Evolutionary conservation across 208 protist genomes (phyloP), one percentile per base, ranked within the genome.

Genomic region (Crithidia mellificae): DNA sequence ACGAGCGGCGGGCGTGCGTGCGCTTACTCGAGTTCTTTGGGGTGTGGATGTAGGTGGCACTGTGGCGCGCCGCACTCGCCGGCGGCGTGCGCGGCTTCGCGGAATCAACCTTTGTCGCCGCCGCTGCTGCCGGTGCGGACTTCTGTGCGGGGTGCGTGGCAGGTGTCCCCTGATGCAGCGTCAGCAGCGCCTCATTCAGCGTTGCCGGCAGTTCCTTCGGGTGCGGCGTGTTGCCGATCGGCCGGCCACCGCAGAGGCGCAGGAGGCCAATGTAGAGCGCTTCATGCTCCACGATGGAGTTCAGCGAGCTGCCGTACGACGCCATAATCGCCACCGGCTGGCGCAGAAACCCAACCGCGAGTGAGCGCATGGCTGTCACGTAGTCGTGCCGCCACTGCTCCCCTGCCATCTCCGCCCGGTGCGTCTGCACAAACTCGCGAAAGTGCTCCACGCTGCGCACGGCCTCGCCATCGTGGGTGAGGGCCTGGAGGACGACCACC

Each of bases 241-340:
- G 49, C 27, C 74, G 63, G 7, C 58, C 64, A n/a, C 68, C 68
- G 44, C 73, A 61, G 22, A 57, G 4, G 8, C 74, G 66, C 29
- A 84, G 64, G 63, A 84, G 59, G 1, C 51, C 73, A 2, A 74
- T n/a, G 62, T 77, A 72, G 12, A 75, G 57, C 0, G 62, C 51
- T 56, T 79, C 72, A 52, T 72, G 57, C 53, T 78, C 49, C 47
- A 79, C 54, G 9, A 80, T 20, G 12, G 41, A 46, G 17, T 43
- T 47, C 12, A 84, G 43, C n/a, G 65, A 56, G 64, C 56, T 57
- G 52, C 64, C 68, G 46, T 66, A 70, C 25, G 63, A 55, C 5
- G 46, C 50, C 20, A 74, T 63, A 12, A 70, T 53, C 3, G 15
- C 24, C 8, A 51, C 49, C 3, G 78, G 78, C 19, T 56, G 20